Evolutionary conservation across 1,284 basidiomycete species (phyloP), one percentile per base, ranked within the genome.

Genomic region (Trichosporon sp.): DNA sequence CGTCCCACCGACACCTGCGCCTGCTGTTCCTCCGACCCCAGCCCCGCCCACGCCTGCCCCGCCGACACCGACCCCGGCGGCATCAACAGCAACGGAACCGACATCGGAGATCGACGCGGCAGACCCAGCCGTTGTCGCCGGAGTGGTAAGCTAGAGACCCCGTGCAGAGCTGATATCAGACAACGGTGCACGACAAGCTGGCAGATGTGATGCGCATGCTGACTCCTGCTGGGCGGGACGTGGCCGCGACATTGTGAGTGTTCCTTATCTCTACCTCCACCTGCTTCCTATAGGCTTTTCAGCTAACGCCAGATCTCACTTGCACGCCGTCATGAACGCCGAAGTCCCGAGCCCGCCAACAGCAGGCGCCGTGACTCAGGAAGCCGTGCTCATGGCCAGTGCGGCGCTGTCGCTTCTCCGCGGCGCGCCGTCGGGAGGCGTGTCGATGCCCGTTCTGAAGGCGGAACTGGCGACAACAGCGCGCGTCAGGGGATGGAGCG

Each of bases 361-460:
- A 16, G 19, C 71, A 19, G 68, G 74, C 6, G 76, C 79, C 10
- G 74, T 83, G 51, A 83, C 79, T 3, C 67, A 74, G 5, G 75
- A 80, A 19, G 78, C 76, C 1, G 80, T 83, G 68, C 74, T 84
- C 16, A 68, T 77, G 12, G 76, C 81, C 2, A 76, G 80, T 67
- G 69, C 80, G 10, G 70, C 78, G 16, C 76, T 83, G 3, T 48
- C 77, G 19, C 71, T 83, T 4, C 75, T 83, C 4, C 76, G 77
- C 2, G 38, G 31, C 26, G 67, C 46, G 51, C 12, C 65, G 21
- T 7, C 46, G 10, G 46, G 59, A 26, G 68, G 63, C 11, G 70
- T 77, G 12, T 68, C 73, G 0, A 76, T 81, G 71, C 71, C 75
- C 32, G 78, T 78, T 7, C 46, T 79, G 69, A 82, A 81, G 71